Base-by-base conservation (phyloP, 768 basidiomycete genomes). In the Postia placenta region DNA sequence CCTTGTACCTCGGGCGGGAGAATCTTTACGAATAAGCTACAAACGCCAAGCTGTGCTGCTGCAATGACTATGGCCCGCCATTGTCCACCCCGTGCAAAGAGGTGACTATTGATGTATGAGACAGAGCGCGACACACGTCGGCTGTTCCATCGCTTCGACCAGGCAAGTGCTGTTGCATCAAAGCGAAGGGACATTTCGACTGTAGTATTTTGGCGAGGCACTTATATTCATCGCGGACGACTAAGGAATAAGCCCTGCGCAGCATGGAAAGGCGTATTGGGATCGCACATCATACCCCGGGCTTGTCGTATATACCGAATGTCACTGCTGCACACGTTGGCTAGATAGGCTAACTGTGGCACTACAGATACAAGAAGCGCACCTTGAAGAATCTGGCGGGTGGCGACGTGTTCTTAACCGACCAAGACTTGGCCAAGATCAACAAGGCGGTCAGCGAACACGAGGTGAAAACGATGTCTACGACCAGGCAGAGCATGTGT, bases 1-100 rank as follows among this genome's bases (percentile, higher is more conserved):
- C 56, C 73, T 78, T 2, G 83, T 78, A 72, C 69, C 75, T 1
- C 80, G 79, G 44, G 78, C 78, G 51, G 67, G 70, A 20, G 6
- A 20, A 0, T 41, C n/a, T n/a, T n/a, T 30, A 15, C 60, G 73
- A 59, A n/a, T n/a, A n/a, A n/a, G n/a, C n/a, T n/a, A n/a, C n/a
- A n/a, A n/a, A n/a, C n/a, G n/a, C n/a, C n/a, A n/a, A n/a, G n/a
- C n/a, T n/a, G n/a, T n/a, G n/a, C n/a, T n/a, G n/a, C n/a, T n/a
- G n/a, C n/a, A n/a, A n/a, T n/a, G n/a, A n/a, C n/a, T n/a, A n/a
- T n/a, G n/a, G n/a, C n/a, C n/a, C n/a, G n/a, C n/a, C n/a, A n/a
- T n/a, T n/a, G n/a, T n/a, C n/a, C n/a, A n/a, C n/a, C n/a, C n/a
- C n/a, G n/a, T n/a, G n/a, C n/a, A n/a, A n/a, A n/a, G n/a, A n/a